Percentiles rank a stretch among this genome's conserved stretches.
Conservation (phyloP, 331 rosid genomes). For the Pyrus hybrid region DNA sequence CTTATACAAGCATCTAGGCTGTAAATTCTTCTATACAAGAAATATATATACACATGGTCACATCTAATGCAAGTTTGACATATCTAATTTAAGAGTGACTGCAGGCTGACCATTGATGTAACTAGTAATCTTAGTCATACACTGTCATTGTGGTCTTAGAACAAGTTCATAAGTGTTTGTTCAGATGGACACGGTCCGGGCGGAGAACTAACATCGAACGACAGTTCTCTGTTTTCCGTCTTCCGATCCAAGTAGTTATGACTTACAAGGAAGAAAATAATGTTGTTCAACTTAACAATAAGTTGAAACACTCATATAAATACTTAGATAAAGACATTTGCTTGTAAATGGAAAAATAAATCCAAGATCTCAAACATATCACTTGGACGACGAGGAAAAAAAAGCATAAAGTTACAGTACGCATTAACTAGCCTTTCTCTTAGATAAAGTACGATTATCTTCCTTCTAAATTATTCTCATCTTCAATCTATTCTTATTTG, state of each 20-base stretch:
- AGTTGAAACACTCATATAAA: neutral
- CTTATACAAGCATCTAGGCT: no score
- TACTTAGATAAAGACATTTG: neutral
- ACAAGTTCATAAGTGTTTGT: neutral
- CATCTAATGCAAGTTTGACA: neutral
- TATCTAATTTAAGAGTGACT: neutral
- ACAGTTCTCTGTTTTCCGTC: neutral
- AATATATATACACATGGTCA: neutral
- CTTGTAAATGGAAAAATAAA: neutral
- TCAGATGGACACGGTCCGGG: neutral
- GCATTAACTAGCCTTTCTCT: neutral
- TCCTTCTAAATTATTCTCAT: rapidly evolving
- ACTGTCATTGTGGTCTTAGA: neutral
- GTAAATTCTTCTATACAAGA: neutral
- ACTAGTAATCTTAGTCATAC: neutral
- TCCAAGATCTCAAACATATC: neutral
- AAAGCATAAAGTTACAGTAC: neutral
- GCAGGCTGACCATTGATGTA: neutral
- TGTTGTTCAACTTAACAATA: neutral
- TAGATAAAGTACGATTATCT: no score
- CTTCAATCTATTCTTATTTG: no score
- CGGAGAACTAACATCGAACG: neutral
- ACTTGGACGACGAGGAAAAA: neutral
- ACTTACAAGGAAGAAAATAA: neutral
- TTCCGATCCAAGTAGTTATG: neutral